Base-by-base conservation (phyloP, 2,329 filamentous ascomycete genomes). In the Ophiostoma australiae region DNA sequence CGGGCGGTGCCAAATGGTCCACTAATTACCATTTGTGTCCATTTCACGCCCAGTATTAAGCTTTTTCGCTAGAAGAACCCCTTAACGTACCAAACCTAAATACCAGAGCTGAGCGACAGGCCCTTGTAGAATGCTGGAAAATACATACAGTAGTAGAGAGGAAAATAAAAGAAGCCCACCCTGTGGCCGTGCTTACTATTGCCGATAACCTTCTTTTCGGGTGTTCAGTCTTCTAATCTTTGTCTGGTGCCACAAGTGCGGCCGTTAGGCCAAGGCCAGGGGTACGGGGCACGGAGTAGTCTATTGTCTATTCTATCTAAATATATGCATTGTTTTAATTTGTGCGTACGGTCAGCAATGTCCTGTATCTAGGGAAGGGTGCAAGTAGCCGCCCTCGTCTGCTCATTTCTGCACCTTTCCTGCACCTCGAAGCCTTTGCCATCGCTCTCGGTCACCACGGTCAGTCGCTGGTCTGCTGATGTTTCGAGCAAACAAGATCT, bases 91-190 rank as follows among this genome's bases (percentile, higher is more conserved):
- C 11, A 69, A 70, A 73, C 68, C 75, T 76, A 76, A 75, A 73
- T 76, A 77, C 73, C 23, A 39, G 52, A 78, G 76, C 76, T 63
- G 58, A 33, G 52, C 23, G 10, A 58, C n/a, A 58, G 52, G 27
- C 52, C 52, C 52, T 58, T 48, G 44, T 20, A 41, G 15, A 41
- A 15, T 41, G 39, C 13, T 48, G 6, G 44, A 6, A 48, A n/a
- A 48, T 6, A 48, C 7, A 5, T 6, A 15, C 17, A 48, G 5
- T 7, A 48, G 20, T 7, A 7, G 17, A 0, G 20, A 17, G 17
- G 20, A 48, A 41, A 48, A n/a, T n/a, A 10, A 39, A 6, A 39
- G 7, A 39, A 13, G 6, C 20, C 58, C 58, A 20, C n/a, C 33
- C 33, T 4, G 31, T 31, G 4, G 2, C 61, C 8, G 31, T 65